Percentiles rank a stretch among this genome's conserved stretches.
Conservation (phyloP, 176 grass and related monocot species). For the Triticum monococcum region DNA sequence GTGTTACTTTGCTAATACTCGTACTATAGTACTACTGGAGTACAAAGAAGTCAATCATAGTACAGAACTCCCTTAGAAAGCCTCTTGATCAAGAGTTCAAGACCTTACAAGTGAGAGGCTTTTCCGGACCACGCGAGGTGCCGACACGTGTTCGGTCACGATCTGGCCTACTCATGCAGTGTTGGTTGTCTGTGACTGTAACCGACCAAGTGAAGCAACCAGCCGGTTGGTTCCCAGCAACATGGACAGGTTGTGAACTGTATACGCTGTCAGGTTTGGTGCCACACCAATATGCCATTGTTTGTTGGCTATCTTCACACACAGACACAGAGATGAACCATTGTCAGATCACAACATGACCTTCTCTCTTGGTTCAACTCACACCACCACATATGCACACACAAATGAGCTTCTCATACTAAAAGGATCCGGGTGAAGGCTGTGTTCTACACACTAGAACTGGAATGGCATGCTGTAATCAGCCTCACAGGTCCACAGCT, state of each 20-base stretch:
- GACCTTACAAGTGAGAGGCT: background rate
- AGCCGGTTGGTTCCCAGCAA: constrained; percentile 30
- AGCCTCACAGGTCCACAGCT: background rate
- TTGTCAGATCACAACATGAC: too few species aligned
- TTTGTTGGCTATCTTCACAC: background rate
- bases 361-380: too few species aligned
- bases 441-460: too few species aligned
- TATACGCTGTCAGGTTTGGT: constrained; percentile 11
- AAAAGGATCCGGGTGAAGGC: too few species aligned
- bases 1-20: background rate
- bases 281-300: background rate
- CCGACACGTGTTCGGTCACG: background rate
- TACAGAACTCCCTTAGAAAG: background rate
- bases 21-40: background rate
- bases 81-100: background rate
- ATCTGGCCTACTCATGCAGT: background rate
- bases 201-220: constrained; percentile 36
- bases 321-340: too few species aligned
- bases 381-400: too few species aligned
- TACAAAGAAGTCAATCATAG: constrained; percentile 21
- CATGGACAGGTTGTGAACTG: constrained; percentile 13
- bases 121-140: background rate
- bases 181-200: background rate
- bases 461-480: background rate
- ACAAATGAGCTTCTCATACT: background rate